Conservation (phyloP, 2,329 filamentous ascomycete genomes). For the Chaetomiaceae sp. region DNA sequence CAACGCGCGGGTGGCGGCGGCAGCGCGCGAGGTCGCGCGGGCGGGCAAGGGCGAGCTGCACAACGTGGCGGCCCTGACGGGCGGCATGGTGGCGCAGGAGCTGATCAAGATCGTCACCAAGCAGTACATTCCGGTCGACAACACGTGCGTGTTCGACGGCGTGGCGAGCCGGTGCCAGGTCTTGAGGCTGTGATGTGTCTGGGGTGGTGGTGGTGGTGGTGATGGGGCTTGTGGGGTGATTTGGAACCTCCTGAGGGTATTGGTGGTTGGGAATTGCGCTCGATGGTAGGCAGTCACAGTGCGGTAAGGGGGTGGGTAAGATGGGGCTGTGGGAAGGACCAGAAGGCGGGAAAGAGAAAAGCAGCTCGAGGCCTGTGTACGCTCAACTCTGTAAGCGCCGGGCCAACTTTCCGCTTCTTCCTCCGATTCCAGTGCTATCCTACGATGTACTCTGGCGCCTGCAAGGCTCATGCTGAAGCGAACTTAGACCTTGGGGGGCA, state of each 20-base stretch:
- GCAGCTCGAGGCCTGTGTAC: neutral
- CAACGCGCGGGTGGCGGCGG: conserved; percentile 46
- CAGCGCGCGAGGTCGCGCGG: conserved; percentile 63
- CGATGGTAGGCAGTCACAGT: too few species aligned
- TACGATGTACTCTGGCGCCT: neutral
- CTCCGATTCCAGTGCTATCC: neutral
- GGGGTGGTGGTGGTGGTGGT: neutral
- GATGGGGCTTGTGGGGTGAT: too few species aligned
- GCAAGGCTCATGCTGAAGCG: conserved; percentile 9
- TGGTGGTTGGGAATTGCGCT: too few species aligned
- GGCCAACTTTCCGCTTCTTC: neutral
- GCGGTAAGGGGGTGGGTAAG: neutral
- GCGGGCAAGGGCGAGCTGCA: conserved; percentile 82
- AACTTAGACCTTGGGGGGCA: neutral
- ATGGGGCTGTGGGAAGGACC: neutral
- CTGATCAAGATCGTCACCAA: conserved; percentile 81
- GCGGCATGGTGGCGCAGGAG: conserved; percentile 94
- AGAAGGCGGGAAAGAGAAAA: neutral
- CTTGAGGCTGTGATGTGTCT: conserved; percentile 45
- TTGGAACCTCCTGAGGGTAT: too few species aligned
- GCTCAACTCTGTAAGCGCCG: neutral
- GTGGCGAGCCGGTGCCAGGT: conserved; percentile 57
- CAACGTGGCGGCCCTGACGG: conserved; percentile 80
- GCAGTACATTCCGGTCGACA: conserved; percentile 66
- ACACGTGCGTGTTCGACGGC: conserved; percentile 65